These are phyloP conservation scores for Castanea crenata DNA, from an alignment of 306 rosid genomes.

Conservation along the genomic window DNA sequence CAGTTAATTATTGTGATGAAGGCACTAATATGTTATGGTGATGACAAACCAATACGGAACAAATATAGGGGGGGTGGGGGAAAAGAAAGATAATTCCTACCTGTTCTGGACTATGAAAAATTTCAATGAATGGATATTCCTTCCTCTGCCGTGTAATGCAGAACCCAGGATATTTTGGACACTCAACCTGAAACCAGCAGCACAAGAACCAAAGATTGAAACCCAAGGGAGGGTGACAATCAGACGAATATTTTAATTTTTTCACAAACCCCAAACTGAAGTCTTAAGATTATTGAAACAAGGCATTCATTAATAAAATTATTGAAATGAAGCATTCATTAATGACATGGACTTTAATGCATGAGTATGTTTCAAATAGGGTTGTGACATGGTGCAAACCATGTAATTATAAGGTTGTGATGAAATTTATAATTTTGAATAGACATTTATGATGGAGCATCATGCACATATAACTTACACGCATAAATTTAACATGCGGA, in stretches of 20 bases:
- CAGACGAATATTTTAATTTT: not conserved
- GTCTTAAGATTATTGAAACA: not conserved
- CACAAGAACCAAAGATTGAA: not conserved
- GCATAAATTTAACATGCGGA: slow-evolving; percentile 81
- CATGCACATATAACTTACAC: slow-evolving; percentile 53
- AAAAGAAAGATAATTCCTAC: slow-evolving; percentile 38
- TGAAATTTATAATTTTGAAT: slow-evolving; percentile 1
- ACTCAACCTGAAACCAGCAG: slow-evolving; percentile 78
- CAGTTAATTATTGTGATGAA: not conserved
- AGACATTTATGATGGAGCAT: not conserved
- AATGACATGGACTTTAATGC: slow-evolving; percentile 3
- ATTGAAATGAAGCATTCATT: not conserved
- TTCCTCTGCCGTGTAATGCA: slow-evolving; percentile 80
- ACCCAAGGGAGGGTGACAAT: not conserved
- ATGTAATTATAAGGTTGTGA: not conserved
- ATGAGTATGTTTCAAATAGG: slow-evolving; percentile 6
- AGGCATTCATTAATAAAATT: not conserved
- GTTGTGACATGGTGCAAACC: not conserved
- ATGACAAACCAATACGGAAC: not conserved
- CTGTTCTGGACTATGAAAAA: slow-evolving; percentile 75
- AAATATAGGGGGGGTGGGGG: not conserved
- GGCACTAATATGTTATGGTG: not conserved
- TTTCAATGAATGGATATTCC: slow-evolving; percentile 88
- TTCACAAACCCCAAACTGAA: not conserved
- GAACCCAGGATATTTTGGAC: slow-evolving; percentile 97